Conservation (phyloP, 352 stramenopile species). For the Phytophthora lateralis region DNA sequence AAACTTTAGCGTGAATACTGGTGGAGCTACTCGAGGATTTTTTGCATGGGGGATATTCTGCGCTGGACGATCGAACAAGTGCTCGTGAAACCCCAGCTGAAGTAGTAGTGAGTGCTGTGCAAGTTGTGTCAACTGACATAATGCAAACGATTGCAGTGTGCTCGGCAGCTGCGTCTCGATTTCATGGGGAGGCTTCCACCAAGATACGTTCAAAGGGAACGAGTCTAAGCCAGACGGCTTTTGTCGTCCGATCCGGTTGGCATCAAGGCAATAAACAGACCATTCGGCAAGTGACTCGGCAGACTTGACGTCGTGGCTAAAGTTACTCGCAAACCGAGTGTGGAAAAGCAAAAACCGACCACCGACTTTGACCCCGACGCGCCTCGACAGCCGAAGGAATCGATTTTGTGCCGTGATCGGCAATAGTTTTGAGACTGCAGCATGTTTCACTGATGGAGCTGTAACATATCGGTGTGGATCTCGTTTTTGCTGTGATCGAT, state of each 20-base stretch:
- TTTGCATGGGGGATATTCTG: constrained; percentile 12
- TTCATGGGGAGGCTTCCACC: constrained; percentile 27
- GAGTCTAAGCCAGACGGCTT: background rate
- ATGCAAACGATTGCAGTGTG: background rate
- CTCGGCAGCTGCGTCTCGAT: constrained; percentile 1
- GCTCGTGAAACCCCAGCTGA: constrained; percentile 33
- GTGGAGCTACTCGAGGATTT: background rate
- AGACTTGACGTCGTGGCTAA: background rate
- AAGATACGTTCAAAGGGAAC: constrained; percentile 1
- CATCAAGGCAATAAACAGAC: constrained; percentile 26
- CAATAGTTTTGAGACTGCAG: background rate
- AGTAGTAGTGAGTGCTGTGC: constrained; percentile 32
- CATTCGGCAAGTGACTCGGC: constrained; percentile 14
- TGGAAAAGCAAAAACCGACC: constrained; percentile 44
- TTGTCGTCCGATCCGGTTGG: constrained; percentile 18
- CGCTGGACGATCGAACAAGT: constrained; percentile 31
- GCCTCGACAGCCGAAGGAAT: constrained; percentile 12
- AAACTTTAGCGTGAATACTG: constrained; percentile 34
- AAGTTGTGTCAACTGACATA: constrained; percentile 12
- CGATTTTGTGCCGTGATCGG: background rate
- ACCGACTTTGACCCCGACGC: constrained; percentile 39
- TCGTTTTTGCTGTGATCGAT: background rate
- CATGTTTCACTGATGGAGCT: background rate
- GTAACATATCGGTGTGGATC: background rate
- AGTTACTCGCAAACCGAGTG: constrained; percentile 8